Evolutionary conservation across 805 yeast genomes (phyloP).

Genomic region (Starmerella powellii): DNA sequence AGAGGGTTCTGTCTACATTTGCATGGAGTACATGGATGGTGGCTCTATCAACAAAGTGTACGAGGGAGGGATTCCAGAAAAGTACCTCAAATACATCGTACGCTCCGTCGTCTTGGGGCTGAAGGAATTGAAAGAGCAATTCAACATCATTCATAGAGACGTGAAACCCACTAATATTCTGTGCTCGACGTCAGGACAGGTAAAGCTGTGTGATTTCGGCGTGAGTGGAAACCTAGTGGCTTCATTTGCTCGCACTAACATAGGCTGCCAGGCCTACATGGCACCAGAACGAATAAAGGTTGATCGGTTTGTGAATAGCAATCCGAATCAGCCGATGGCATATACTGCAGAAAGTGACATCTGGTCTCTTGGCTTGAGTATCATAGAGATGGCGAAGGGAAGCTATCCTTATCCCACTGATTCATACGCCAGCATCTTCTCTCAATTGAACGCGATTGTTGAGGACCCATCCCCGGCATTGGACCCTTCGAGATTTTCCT

Average conservation of each 20-base stretch:
- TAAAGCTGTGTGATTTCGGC: slow-evolving; percentile 91
- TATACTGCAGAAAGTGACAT: slow-evolving; percentile 91
- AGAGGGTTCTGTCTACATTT: slow-evolving; percentile 96
- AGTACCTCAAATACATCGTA: slow-evolving; percentile 65
- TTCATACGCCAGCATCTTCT: slow-evolving; percentile 76
- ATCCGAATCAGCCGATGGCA: slow-evolving; percentile 31
- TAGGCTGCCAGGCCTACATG: slow-evolving; percentile 97
- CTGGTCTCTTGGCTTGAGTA: slow-evolving; percentile 85
- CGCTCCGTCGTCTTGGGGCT: slow-evolving; percentile 72
- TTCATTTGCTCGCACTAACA: slow-evolving; percentile 84
- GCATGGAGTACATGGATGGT: slow-evolving; percentile 97
- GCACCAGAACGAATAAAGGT: slow-evolving; percentile 81
- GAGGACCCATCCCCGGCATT: slow-evolving; percentile 84
- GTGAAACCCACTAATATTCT: slow-evolving; percentile 92
- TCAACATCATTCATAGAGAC: slow-evolving; percentile 89
- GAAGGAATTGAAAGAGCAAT: slow-evolving; percentile 72
- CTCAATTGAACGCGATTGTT: slow-evolving; percentile 92
- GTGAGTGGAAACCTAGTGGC: slow-evolving; percentile 93
- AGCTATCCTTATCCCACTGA: slow-evolving; percentile 95
- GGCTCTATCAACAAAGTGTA: slow-evolving; percentile 84
- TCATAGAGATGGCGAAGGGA: slow-evolving; percentile 82
- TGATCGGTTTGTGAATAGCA: slow-evolving; percentile 25
- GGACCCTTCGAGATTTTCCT: slow-evolving; percentile 49
- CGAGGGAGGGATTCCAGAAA: slow-evolving; percentile 65
- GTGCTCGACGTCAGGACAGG: slow-evolving; percentile 70